Evolutionary conservation across 768 basidiomycete species (phyloP), one percentile per base, ranked within the genome.

Genomic region (Leccinum broughii): DNA sequence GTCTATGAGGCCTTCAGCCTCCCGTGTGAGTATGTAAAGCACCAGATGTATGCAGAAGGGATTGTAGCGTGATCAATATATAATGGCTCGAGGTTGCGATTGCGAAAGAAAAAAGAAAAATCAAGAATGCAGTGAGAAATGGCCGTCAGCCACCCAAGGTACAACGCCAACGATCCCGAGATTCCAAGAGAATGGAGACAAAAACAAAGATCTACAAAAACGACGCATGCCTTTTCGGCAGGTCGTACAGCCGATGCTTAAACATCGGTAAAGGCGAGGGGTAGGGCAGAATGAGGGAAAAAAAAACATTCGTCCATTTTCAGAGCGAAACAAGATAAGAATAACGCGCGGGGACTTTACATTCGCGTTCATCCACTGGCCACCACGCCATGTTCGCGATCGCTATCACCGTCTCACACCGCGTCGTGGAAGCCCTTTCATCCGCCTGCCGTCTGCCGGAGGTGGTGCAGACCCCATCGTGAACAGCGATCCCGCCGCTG

Each of bases 391-490:
- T 20, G 26, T 55, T 58, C 39, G 54, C 39, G 44, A 51, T 64
- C 56, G 56, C 20, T 49, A 32, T 70, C 51, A 66, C 46, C 72
- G 70, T 60, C 72, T 71, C 51, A 20, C 65, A 41, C 73, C 74
- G 3, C 72, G 80, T 51, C 74, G 83, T 50, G 85, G 85, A 51
- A 87, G 76, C 57, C 82, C 84, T 73, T 84, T 85, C 51, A 86
- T 80, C 53, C 77, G 77, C 50, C 83, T 77, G 48, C 75, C 77
- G 39, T 70, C 57, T 64, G 75, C 44, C 4, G 78, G 72, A 26
- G 80, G 64, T 17, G 86, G 81, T 2, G 82, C 79, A 51, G 86
- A 77, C 32, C 86, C 86, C 56, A 87, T 86, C 13, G 85, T 87
- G 66, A 87, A 87, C 37, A 87, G 61, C 3, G 74, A 65, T 55